phyloP scores from a whole-genome alignment of 2,329 filamentous ascomycete species.

The Monilinia polystroma region DNA sequence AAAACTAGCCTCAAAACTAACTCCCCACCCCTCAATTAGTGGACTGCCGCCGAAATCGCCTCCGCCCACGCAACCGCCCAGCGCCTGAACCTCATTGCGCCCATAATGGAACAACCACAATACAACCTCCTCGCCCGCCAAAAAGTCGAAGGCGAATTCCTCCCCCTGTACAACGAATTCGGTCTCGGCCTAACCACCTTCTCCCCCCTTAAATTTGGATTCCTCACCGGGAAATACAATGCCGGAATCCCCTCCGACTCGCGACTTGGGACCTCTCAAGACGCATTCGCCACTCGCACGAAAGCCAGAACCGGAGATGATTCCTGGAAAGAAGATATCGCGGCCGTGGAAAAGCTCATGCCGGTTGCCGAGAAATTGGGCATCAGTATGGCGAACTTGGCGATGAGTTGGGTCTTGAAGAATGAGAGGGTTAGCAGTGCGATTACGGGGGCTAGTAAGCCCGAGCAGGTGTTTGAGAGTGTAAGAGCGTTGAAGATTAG shows the following conservation, averaged over 20 bases:
- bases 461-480: slow-evolving; percentile 61
- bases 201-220: slow-evolving; percentile 58
- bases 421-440: slow-evolving; percentile 62
- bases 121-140: slow-evolving; percentile 64
- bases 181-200: slow-evolving; percentile 63
- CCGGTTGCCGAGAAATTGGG: slow-evolving; percentile 64
- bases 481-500: slow-evolving; percentile 52
- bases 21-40: slow-evolving; percentile 53
- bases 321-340: slow-evolving; percentile 55
- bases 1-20: slow-evolving; percentile 52
- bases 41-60: slow-evolving; percentile 64
- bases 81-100: slow-evolving; percentile 59
- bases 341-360: slow-evolving; percentile 59
- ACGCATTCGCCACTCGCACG: slow-evolving; percentile 48
- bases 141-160: slow-evolving; percentile 63
- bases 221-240: slow-evolving; percentile 68
- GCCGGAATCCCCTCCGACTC: slow-evolving; percentile 59
- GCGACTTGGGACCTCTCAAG: slow-evolving; percentile 56
- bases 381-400: slow-evolving; percentile 51
- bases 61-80: slow-evolving; percentile 62
- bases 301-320: slow-evolving; percentile 47
- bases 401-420: slow-evolving; percentile 61
- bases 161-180: slow-evolving; percentile 58
- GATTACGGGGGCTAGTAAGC: slow-evolving; percentile 59
- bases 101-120: slow-evolving; percentile 64